Base-by-base conservation (phyloP, 768 basidiomycete species). In the Suillus cothurnatus region DNA sequence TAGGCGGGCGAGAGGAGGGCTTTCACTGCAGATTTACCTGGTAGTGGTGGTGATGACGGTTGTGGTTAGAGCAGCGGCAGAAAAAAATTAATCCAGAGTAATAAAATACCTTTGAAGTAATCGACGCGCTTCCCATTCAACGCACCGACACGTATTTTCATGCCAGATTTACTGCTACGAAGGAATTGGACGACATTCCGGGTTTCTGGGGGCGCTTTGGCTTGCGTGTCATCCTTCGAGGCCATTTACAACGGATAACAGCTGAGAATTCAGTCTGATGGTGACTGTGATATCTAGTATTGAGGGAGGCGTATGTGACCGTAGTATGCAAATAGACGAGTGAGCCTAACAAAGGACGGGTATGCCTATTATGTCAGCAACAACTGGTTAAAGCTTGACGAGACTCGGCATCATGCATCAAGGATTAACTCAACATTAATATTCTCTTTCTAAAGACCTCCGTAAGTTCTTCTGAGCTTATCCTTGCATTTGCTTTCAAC, bases 121-220 rank as follows among this genome's bases (percentile, higher is more conserved):
- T 99, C 97, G 61, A 96, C 80, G 41, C 97, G 89, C 78, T 97
- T 97, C 28, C 97, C 97, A 71, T 94, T 94, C 72, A 98, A 80
- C 11, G 95, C 91, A 26, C 97, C 97, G 12, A 91, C 89, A 68
- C 94, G 85, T 62, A 90, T 85, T 81, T 97, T 98, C 71, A 98
- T 88, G 2, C 94, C 94, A 17, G 93, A 84, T 71, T 88, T 90
- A 70, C 91, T 89, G 69, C 92, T 89, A 53, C 97, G 88, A 59
- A 99, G 81, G 73, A 93, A 99, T 69, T 92, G 86, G 62, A 93
- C 93, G 58, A 95, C 89, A 71, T 88, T 90, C 71, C 89, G 88
- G 60, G 94, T 80, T 61, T 96, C 90, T 55, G 88, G 84, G 15
- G 94, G 87, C 19, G 95, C 94, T 74, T 86, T 89, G 39, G 82